These are phyloP conservation scores for Leishmania turanica DNA, from an alignment of 208 protist species.

Conservation along the genomic window DNA sequence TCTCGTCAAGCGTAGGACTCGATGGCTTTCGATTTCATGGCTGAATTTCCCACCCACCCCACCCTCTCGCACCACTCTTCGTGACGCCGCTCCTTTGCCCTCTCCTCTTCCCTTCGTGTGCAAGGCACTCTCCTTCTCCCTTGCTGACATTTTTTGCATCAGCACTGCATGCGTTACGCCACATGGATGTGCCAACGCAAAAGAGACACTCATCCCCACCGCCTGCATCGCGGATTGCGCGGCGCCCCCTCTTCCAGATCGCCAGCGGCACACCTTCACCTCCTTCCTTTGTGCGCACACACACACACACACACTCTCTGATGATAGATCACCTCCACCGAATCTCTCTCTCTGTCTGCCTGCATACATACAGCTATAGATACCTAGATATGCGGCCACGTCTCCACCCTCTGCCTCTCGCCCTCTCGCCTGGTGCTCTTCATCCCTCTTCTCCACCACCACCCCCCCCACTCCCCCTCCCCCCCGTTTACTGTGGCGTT, in stretches of 20 bases:
- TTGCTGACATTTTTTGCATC: background rate
- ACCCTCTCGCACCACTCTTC: background rate
- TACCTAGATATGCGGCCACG: background rate
- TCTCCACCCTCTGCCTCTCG: constrained; percentile 9
- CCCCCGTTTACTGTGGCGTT: background rate
- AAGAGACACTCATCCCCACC: background rate
- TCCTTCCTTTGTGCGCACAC: background rate
- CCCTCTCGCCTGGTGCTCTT: too few relatives aligned
- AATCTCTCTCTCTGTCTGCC: background rate
- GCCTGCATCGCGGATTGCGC: too few relatives aligned
- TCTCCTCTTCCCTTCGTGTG: constrained; percentile 14
- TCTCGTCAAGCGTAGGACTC: background rate
- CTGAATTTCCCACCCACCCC: background rate
- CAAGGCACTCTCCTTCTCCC: background rate
- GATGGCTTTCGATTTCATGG: background rate
- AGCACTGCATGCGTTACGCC: background rate
- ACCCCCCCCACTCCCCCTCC: background rate
- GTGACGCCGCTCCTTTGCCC: background rate
- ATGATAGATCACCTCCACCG: background rate
- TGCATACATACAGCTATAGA: background rate
- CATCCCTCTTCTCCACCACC: background rate
- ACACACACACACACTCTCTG: too few relatives aligned
- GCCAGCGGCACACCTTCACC: background rate
- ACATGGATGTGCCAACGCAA: background rate
- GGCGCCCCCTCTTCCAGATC: background rate